Evolutionary conservation across 495 filamentous ascomycete genomes (phyloP), one percentile per base, ranked within the genome.

Genomic region (Aspergillus kassunensis): DNA sequence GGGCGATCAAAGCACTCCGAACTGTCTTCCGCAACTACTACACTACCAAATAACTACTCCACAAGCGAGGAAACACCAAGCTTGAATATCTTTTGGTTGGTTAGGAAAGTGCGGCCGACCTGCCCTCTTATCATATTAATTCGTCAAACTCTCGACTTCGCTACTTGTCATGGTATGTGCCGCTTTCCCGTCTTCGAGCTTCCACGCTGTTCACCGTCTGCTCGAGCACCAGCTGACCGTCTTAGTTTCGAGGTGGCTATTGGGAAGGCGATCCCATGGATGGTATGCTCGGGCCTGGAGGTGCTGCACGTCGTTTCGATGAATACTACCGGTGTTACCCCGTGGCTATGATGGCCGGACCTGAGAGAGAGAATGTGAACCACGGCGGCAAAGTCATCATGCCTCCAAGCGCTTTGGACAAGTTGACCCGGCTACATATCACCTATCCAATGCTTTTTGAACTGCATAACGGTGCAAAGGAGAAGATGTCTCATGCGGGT

Each of bases 311-410:
- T 43, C 89, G 92, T 46, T 98, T 97, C 73, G 91, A 98, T 70
- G 95, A 97, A 69, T 96, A 93, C 68, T 96, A 95, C 67, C 87
- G 93, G 27, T 95, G 90, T 73, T 98, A 97, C 62, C 95, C 93
- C 16, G 77, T 95, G 52, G 83, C 85, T 58, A 96, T 97, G 90
- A 80, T 95, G 52, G 89, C 92, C n/a, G 90, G 93, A 6, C 82
- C 89, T 19, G 93, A 96, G 56, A 80, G 92, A 63, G 88, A 90
- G 47, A 84, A 89, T 46, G 84, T 95, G 48, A 97, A 97, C 75
- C 91, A 91, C 65, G 93, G 93, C 51, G 93, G 91, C 70, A 98
- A 98, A 73, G 91, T 97, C 58, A 87, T 98, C 61, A 84, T 98
- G 64, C 95, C 93, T 13, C 89, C 95, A 2, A 95, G 89, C 29